Evolutionary conservation across 2,329 filamentous ascomycete species (phyloP).

Genomic region (Didymella lethalis): DNA sequence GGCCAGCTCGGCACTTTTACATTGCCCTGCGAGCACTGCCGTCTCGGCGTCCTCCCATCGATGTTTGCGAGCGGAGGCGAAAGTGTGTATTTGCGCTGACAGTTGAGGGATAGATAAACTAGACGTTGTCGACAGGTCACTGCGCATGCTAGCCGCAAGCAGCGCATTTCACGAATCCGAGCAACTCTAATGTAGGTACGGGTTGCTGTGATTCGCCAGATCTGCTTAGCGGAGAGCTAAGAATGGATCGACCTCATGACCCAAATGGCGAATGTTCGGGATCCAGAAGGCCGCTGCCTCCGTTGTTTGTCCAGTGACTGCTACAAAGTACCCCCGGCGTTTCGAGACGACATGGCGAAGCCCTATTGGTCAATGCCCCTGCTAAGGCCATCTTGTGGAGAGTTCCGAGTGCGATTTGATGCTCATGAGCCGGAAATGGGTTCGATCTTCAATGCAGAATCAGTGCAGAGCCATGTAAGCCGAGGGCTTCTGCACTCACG

Average conservation of each 20-base stretch:
- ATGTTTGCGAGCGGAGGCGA: not conserved
- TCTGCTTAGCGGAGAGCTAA: conserved; percentile 1
- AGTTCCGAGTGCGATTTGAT: not conserved
- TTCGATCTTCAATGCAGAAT: conserved; percentile 10
- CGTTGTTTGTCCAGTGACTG: conserved; percentile 4
- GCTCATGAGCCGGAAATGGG: conserved; percentile 2
- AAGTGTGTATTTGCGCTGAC: not conserved
- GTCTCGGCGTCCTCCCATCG: conserved; percentile 10
- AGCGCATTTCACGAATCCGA: not conserved
- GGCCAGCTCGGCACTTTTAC: conserved; percentile 16
- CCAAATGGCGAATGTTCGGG: not conserved
- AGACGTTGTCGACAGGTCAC: not conserved
- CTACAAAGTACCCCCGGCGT: conserved; percentile 3
- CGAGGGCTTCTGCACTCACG: conserved; percentile 9
- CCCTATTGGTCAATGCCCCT: not conserved
- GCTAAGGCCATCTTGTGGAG: not conserved
- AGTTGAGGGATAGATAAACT: not conserved
- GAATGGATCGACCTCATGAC: conserved; percentile 13
- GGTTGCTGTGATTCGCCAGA: conserved; percentile 7
- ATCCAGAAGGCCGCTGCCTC: conserved; percentile 5
- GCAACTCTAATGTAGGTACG: conserved; percentile 16
- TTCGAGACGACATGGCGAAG: not conserved
- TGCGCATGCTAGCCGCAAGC: conserved; percentile 9
- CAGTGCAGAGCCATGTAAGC: not conserved
- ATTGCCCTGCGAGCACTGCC: conserved; percentile 8